Conservation (phyloP, 2,329 filamentous ascomycete genomes). For the Penicillium sp. region DNA sequence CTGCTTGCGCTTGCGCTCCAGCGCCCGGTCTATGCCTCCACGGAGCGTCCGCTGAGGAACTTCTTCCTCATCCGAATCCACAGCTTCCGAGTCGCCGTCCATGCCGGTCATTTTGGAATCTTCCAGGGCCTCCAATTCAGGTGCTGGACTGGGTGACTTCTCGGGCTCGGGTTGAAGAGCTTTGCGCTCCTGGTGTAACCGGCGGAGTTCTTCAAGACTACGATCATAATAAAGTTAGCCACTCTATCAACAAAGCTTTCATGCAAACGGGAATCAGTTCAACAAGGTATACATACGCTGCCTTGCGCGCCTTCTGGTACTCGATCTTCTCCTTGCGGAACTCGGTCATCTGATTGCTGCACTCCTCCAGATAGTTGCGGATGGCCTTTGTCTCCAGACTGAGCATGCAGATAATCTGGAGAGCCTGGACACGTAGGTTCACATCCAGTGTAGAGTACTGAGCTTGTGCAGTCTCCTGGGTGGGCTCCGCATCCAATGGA, state of each 20-base stretch:
- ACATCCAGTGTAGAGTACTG: conserved; percentile 71
- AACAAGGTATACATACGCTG: conserved; percentile 51
- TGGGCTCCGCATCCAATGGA: conserved; percentile 66
- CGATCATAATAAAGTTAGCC: too few species aligned
- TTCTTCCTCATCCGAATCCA: conserved; percentile 64
- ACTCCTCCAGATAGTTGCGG: conserved; percentile 80
- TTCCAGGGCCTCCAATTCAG: conserved; percentile 32
- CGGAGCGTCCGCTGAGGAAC: conserved; percentile 51
- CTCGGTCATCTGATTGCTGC: conserved; percentile 85
- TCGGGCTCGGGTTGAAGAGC: conserved; percentile 38
- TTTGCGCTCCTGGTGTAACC: conserved; percentile 41
- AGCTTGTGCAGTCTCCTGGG: conserved; percentile 60
- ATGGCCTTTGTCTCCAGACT: conserved; percentile 78
- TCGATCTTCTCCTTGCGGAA: conserved; percentile 95
- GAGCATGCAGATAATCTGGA: conserved; percentile 79
- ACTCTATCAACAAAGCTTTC: too few species aligned
- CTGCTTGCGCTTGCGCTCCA: conserved; percentile 69
- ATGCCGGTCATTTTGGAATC: conserved; percentile 36
- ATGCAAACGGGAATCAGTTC: too few species aligned
- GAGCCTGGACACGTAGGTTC: conserved; percentile 67
- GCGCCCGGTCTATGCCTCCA: conserved; percentile 58
- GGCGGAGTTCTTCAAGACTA: too few species aligned
- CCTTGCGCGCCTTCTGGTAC: conserved; percentile 67
- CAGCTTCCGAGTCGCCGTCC: conserved; percentile 57
- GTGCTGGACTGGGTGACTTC: conserved; percentile 37